Evolutionary conservation across 345 rosid species (phyloP).

Genomic region (Nephelium lappaceum): DNA sequence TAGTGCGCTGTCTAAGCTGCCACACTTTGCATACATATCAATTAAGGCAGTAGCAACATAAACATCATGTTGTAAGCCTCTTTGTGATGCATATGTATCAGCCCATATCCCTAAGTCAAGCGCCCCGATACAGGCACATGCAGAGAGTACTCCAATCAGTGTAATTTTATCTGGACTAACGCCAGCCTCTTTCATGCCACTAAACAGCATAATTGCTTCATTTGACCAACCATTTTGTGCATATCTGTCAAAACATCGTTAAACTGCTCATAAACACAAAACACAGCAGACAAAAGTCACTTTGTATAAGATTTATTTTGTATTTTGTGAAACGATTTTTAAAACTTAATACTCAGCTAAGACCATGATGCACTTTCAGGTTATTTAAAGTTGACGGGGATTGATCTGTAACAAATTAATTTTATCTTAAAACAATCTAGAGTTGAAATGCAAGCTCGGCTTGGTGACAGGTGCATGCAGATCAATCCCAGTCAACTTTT

Average conservation of each 20-base stretch:
- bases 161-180: constrained; percentile 57
- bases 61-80: constrained; percentile 50
- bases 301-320: not conserved
- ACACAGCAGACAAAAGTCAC: constrained; percentile 3
- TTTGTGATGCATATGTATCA: constrained; percentile 48
- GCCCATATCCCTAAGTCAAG: constrained; percentile 73
- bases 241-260: constrained; percentile 45
- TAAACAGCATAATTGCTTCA: constrained; percentile 66
- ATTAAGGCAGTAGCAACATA: constrained; percentile 74
- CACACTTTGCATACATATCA: constrained; percentile 93
- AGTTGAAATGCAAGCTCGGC: not conserved
- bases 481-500: not conserved
- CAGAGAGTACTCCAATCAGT: constrained; percentile 59
- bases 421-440: constrained; percentile 1
- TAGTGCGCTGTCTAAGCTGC: constrained; percentile 64
- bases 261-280: constrained; percentile 9
- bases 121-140: constrained; percentile 82
- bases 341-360: not conserved
- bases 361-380: not conserved
- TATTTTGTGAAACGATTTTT: not conserved
- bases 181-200: constrained; percentile 50
- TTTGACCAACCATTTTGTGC: constrained; percentile 81
- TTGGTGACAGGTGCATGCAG: not conserved
- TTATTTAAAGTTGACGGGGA: not conserved
- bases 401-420: not conserved